phyloP scores from a whole-genome alignment of 2,329 filamentous ascomycete species.

The Pseudogymnoascus sp. region DNA sequence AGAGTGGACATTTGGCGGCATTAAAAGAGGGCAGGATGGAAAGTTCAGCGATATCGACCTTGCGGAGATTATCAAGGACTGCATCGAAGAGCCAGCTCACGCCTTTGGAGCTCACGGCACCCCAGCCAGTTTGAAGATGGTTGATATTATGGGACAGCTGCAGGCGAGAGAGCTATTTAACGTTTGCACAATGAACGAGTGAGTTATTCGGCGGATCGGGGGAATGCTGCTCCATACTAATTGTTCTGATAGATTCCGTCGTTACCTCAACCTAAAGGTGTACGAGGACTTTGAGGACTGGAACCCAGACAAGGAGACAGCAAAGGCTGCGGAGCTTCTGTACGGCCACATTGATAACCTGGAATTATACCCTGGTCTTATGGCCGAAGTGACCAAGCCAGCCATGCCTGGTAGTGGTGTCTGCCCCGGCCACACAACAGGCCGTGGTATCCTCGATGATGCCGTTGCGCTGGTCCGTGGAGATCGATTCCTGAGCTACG shows the following conservation, averaged over 20 bases:
- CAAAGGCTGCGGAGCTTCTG: slow-evolving; percentile 36
- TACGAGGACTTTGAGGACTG: slow-evolving; percentile 45
- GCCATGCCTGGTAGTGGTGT: slow-evolving; percentile 41
- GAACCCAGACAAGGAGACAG: slow-evolving; percentile 42
- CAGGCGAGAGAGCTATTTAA: slow-evolving; percentile 41
- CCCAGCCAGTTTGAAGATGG: slow-evolving; percentile 38
- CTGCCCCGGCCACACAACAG: slow-evolving; percentile 38
- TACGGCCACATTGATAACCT: slow-evolving; percentile 46
- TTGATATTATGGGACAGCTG: slow-evolving; percentile 41
- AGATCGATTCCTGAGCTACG: slow-evolving; percentile 40
- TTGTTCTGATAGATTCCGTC: slow-evolving; percentile 36
- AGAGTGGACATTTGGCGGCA: slow-evolving; percentile 37
- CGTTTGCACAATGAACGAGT: slow-evolving; percentile 47
- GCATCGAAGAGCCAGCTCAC: slow-evolving; percentile 42
- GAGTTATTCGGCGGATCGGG: slow-evolving; percentile 17
- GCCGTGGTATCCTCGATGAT: slow-evolving; percentile 40
- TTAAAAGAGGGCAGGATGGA: slow-evolving; percentile 35
- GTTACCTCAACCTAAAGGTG: slow-evolving; percentile 43
- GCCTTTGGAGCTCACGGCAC: slow-evolving; percentile 45
- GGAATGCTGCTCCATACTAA: not conserved
- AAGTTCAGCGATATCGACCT: slow-evolving; percentile 38
- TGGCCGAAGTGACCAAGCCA: slow-evolving; percentile 49
- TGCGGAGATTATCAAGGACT: slow-evolving; percentile 38
- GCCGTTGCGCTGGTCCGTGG: slow-evolving; percentile 41
- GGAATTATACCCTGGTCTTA: slow-evolving; percentile 52